phyloP scores from a whole-genome alignment of 768 basidiomycete genomes.

The Tulasnella sp. region DNA sequence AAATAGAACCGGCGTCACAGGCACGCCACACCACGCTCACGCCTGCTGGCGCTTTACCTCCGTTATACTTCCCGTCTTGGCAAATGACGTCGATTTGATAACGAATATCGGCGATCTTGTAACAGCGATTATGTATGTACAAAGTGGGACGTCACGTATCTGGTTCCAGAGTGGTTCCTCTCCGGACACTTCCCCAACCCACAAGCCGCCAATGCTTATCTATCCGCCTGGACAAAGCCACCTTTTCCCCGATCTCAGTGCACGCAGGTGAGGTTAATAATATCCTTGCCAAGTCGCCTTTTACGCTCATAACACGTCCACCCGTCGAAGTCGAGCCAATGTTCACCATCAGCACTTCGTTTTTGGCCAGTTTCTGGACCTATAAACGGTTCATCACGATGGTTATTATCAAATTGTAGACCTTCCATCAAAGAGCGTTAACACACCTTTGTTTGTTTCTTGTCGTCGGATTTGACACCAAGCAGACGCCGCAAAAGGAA shows the following conservation, averaged over 20 bases:
- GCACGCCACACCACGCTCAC: no score
- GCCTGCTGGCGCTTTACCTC: no score
- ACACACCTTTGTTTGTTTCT: slow-evolving; percentile 81
- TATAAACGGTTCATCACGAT: slow-evolving; percentile 4
- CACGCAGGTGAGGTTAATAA: slow-evolving; percentile 90
- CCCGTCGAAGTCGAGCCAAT: slow-evolving; percentile 97
- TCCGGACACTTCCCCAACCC: slow-evolving; percentile 74
- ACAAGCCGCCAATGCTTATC: slow-evolving; percentile 99
- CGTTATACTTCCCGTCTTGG: no score
- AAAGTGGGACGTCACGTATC: background rate
- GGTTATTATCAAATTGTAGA: background rate
- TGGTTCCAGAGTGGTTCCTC: slow-evolving; percentile 64
- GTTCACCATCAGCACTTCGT: slow-evolving; percentile 90
- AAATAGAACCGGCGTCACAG: no score
- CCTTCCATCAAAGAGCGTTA: background rate
- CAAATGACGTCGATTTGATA: no score
- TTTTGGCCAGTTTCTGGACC: slow-evolving; percentile 81
- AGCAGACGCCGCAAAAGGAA: slow-evolving; percentile 92
- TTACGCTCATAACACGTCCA: slow-evolving; percentile 87
- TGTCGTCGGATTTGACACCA: slow-evolving; percentile 98
- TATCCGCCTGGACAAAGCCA: slow-evolving; percentile 85
- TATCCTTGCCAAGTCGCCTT: slow-evolving; percentile 90
- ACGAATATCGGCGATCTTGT: no score
- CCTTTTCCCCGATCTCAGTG: slow-evolving; percentile 95
- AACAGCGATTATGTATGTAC: no score